Conservation (phyloP, 2,329 filamentous ascomycete species). For the Decorospora gaudefroyi region DNA sequence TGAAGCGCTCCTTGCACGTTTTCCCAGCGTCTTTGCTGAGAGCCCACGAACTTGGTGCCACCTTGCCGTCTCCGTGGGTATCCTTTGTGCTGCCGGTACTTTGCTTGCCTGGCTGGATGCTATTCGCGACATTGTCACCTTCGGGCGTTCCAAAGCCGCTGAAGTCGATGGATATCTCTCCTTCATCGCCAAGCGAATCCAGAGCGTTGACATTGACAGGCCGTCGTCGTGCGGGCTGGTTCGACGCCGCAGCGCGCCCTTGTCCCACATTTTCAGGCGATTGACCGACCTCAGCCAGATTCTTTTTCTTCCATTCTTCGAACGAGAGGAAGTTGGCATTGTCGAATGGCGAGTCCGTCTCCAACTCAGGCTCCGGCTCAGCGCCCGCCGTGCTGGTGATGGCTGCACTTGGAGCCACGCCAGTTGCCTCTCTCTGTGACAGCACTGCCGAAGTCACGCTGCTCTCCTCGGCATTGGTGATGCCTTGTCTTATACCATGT, state of each 20-base stretch:
- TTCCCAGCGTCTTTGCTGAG: constrained; percentile 92
- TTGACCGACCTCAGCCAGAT: constrained; percentile 82
- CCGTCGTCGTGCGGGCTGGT: constrained; percentile 55
- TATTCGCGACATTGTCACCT: constrained; percentile 25
- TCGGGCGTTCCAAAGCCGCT: constrained; percentile 60
- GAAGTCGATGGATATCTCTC: constrained; percentile 79
- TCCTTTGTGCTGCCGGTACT: constrained; percentile 21
- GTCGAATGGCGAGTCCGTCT: constrained; percentile 69
- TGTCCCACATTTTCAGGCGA: constrained; percentile 69
- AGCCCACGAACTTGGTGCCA: constrained; percentile 40
- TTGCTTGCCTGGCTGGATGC: constrained; percentile 22
- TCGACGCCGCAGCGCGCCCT: constrained; percentile 53
- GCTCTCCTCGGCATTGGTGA: constrained; percentile 8
- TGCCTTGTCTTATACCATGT: constrained; percentile 15
- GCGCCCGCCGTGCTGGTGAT: constrained; percentile 19
- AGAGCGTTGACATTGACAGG: constrained; percentile 67
- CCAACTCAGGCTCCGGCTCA: constrained; percentile 57
- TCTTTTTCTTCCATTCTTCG: constrained; percentile 97
- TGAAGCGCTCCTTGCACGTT: constrained; percentile 97
- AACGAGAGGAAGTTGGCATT: constrained; percentile 91
- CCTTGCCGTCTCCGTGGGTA: constrained; percentile 34
- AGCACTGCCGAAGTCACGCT: constrained; percentile 1
- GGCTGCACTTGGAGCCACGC: constrained; percentile 9
- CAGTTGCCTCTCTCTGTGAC: constrained; percentile 14
- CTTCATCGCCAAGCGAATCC: constrained; percentile 82